phyloP scores from a whole-genome alignment of 179 eudicot genomes.

The Spergularia azorica region DNA sequence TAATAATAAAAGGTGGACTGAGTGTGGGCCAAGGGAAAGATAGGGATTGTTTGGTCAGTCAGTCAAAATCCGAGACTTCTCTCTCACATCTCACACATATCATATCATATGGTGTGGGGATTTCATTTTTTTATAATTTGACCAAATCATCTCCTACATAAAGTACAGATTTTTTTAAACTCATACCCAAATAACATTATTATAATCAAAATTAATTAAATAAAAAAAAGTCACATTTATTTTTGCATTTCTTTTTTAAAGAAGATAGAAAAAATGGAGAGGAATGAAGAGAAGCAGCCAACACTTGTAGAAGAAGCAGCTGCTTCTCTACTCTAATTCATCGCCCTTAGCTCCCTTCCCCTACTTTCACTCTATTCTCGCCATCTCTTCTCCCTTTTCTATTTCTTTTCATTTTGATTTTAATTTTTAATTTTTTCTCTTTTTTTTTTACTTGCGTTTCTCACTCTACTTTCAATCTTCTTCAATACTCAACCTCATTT shows the following conservation, averaged over 20 bases:
- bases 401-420: background rate
- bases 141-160: background rate
- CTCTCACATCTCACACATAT: too few relatives aligned
- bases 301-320: background rate
- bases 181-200: background rate
- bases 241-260: too few relatives aligned
- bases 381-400: conserved; percentile 15
- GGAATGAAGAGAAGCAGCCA: background rate
- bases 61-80: background rate
- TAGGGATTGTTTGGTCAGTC: background rate
- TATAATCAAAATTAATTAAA: too few relatives aligned
- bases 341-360: background rate
- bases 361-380: conserved; percentile 14
- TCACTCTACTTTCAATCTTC: conserved; percentile 17
- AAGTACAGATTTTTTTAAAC: background rate
- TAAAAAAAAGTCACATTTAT: too few relatives aligned
- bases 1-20: background rate
- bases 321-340: background rate
- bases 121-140: background rate
- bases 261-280: background rate
- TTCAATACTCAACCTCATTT: conserved; percentile 4
- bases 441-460: background rate
- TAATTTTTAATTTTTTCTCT: background rate
- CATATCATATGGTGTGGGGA: too few relatives aligned
- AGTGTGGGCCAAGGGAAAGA: background rate